Evolutionary conservation across 2,329 filamentous ascomycete genomes (phyloP).

Genomic region (Pleoardoris graminearum): DNA sequence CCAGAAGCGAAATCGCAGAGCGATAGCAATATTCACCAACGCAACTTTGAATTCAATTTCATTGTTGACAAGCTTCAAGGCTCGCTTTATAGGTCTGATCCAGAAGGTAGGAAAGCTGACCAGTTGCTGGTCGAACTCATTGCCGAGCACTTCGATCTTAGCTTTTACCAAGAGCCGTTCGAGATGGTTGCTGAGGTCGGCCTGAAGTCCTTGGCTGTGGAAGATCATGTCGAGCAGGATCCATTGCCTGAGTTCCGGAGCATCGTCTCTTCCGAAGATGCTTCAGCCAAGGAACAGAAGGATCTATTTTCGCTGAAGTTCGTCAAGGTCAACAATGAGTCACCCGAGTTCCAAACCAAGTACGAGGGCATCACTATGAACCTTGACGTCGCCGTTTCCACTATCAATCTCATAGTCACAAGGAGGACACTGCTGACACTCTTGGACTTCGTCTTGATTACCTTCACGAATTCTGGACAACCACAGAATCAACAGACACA

Average conservation of each 20-base stretch:
- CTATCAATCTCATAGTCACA: slow-evolving; percentile 94
- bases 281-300: slow-evolving; percentile 68
- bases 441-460: slow-evolving; percentile 90
- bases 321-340: slow-evolving; percentile 82
- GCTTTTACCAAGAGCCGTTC: slow-evolving; percentile 84
- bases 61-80: slow-evolving; percentile 92
- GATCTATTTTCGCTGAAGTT: slow-evolving; percentile 89
- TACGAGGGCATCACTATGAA: slow-evolving; percentile 96
- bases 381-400: slow-evolving; percentile 86
- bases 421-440: slow-evolving; percentile 89
- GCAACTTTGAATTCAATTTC: slow-evolving; percentile 95
- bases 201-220: slow-evolving; percentile 81
- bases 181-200: slow-evolving; percentile 94
- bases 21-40: slow-evolving; percentile 72
- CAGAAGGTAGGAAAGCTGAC: slow-evolving; percentile 74
- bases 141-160: slow-evolving; percentile 83
- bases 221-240: slow-evolving; percentile 91
- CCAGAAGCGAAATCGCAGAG: slow-evolving; percentile 58
- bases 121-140: slow-evolving; percentile 86
- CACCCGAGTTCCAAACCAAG: slow-evolving; percentile 87
- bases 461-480: slow-evolving; percentile 72
- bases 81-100: slow-evolving; percentile 85
- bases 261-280: slow-evolving; percentile 89
- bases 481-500: slow-evolving; percentile 45
- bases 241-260: slow-evolving; percentile 91